A percentile compares a stretch with the other conserved stretches of the same genome.
These are phyloP conservation scores for Tetrapyrgos nigripes DNA, from an alignment of 1,284 basidiomycete species.

Conservation along the genomic window DNA sequence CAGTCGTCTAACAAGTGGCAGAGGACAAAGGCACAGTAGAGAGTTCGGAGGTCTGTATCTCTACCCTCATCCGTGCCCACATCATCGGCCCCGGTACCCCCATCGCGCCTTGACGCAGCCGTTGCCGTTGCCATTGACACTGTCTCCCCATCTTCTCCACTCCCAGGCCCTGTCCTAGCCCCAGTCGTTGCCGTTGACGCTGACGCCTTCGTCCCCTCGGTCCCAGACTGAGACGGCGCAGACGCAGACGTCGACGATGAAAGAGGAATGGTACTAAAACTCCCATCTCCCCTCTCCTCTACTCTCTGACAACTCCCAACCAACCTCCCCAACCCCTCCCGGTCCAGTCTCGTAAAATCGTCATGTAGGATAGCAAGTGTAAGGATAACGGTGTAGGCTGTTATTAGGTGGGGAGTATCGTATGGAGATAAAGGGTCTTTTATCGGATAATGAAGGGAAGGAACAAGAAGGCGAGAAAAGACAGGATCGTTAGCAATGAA, in stretches of 20 bases:
- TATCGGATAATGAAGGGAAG: too few species aligned
- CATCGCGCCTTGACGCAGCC: too few species aligned
- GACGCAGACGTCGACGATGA: neutral
- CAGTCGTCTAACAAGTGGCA: slow-evolving; percentile 81
- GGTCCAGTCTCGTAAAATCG: slow-evolving; percentile 73
- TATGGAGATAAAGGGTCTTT: too few species aligned
- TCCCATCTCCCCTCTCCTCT: slow-evolving; percentile 84
- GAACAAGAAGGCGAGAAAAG: too few species aligned
- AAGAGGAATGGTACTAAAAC: slow-evolving; percentile 31
- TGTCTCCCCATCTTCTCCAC: too few species aligned
- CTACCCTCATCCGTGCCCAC: slow-evolving; percentile 37
- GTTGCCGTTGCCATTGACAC: too few species aligned
- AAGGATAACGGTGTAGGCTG: slow-evolving; percentile 89
- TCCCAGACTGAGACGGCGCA: too few species aligned
- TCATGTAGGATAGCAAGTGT: slow-evolving; percentile 85
- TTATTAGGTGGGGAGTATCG: slow-evolving; percentile 85
- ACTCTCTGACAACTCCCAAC: slow-evolving; percentile 73
- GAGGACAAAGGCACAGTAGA: slow-evolving; percentile 90
- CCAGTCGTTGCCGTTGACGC: too few species aligned
- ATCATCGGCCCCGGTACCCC: too few species aligned
- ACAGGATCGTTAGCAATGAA: too few species aligned
- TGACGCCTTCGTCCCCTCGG: too few species aligned
- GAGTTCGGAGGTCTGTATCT: slow-evolving; percentile 82
- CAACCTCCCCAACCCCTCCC: slow-evolving; percentile 65
- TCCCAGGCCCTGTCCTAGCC: too few species aligned